Base-by-base conservation (phyloP, 495 filamentous ascomycete genomes). In the Jackrogersella minutella region DNA sequence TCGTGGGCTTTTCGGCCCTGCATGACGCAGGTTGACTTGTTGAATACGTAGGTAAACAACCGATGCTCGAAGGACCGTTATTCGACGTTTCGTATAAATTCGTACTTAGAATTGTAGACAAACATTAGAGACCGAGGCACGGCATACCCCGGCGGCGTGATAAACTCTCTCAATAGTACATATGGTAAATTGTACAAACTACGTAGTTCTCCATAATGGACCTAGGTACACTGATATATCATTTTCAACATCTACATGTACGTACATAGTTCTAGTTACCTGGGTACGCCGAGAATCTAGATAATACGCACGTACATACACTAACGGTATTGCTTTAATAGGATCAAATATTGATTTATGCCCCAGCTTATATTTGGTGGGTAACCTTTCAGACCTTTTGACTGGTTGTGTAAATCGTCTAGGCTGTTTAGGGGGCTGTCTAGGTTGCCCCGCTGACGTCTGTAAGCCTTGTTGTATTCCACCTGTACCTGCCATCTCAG, bases 361-460 rank as follows among this genome's bases (percentile, higher is more conserved):
- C 64, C 64, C 57, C 14, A 28, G 51, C 11, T 5, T 7, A 19
- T 7, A 14, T 43, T 19, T 47, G 43, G 28, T 47, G 28, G 43
- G 43, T 14, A 19, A 43, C 40, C n/a, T n/a, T n/a, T n/a, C n/a
- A n/a, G n/a, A n/a, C n/a, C n/a, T n/a, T n/a, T n/a, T n/a, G n/a
- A n/a, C n/a, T n/a, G n/a, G n/a, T n/a, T n/a, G n/a, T n/a, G n/a
- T n/a, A n/a, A n/a, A n/a, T n/a, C n/a, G n/a, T n/a, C n/a, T n/a
- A n/a, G n/a, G n/a, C n/a, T n/a, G n/a, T n/a, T n/a, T n/a, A n/a
- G n/a, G 22, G 40, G 39, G 30, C 5, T 3, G n/a, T 1, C 26
- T 43, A 49, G 58, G 37, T 37, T 52, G 66, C 66, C 66, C 66
- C 66, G 66, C 66, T 69, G 66, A 69, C 66, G 66, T 69, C 60